Conservation (phyloP, 2,329 filamentous ascomycete genomes). For the Thermothelomyces thermophilus region DNA sequence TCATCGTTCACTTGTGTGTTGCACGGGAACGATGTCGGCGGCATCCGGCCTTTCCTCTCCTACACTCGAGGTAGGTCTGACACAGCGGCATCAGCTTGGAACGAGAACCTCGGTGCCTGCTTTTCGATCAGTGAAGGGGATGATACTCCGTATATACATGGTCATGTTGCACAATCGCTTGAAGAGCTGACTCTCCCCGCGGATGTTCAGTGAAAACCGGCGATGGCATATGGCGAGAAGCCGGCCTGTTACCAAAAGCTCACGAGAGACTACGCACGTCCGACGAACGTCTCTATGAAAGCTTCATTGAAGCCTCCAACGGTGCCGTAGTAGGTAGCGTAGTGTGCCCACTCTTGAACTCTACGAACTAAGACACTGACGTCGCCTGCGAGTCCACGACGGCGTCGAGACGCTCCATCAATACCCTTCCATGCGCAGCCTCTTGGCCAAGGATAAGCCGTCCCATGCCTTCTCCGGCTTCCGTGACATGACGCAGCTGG, state of each 20-base stretch:
- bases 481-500: slow-evolving; percentile 34
- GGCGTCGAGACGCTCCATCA: slow-evolving; percentile 25
- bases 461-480: slow-evolving; percentile 23
- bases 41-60: slow-evolving; percentile 33
- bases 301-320: slow-evolving; percentile 27
- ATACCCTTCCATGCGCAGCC: slow-evolving; percentile 20
- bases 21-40: slow-evolving; percentile 30
- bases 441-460: slow-evolving; percentile 5
- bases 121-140: no score
- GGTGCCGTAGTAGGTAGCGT: slow-evolving; percentile 28
- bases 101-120: no score
- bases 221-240: slow-evolving; percentile 9
- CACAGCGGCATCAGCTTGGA: no score
- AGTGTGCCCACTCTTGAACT: background rate
- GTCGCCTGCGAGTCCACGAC: slow-evolving; percentile 22
- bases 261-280: slow-evolving; percentile 12
- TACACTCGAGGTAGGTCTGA: slow-evolving; percentile 42
- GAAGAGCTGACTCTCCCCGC: background rate
- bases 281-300: slow-evolving; percentile 1
- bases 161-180: background rate
- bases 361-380: slow-evolving; percentile 7
- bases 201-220: slow-evolving; percentile 4
- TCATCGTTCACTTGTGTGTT: slow-evolving; percentile 39
- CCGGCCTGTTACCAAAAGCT: slow-evolving; percentile 18
- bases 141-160: background rate